Evolutionary conservation across 2,329 filamentous ascomycete genomes (phyloP), one percentile per base, ranked within the genome.

Genomic region (Fusarium xylarioides): DNA sequence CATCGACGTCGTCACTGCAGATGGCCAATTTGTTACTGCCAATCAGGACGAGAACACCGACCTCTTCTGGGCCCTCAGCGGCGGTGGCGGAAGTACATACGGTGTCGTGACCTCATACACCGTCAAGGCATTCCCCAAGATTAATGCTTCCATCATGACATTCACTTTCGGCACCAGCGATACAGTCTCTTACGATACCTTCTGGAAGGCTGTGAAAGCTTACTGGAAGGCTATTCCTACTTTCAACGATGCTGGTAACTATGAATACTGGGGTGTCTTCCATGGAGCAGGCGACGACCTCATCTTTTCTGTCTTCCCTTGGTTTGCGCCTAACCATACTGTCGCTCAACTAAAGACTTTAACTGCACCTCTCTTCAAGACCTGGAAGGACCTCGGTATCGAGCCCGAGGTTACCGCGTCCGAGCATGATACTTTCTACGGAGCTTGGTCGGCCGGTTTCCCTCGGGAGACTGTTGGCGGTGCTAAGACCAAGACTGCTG

Each of bases 31-130:
- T 30, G 16, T 76, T 11, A 76, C 70, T 0, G 68, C 66, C 11
- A 68, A 58, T 11, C 63, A 74, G 16, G 57, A 63, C 0, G 23
- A 73, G 44, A 76, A 76, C 28, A 60, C 59, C 0, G 74, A 77
- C n/a, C 75, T 84, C 5, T 84, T 82, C 78, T 70, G 80, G 46
- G 83, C 84, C 6, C 76, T 85, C 21, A 75, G 81, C 2, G 84
- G 84, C 1, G 84, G 83, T 5, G 83, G 83, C 0, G 82, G 80
- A 11, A 78, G 82, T 30, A 80, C 82, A 6, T 80, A 81, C 9
- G 82, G 79, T 18, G 81, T 77, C 2, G 74, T 71, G 2, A 76
- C 74, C 23, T 77, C 75, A 3, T 75, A 81, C 42, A 84, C 81
- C 1, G 70, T 86, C 40, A 84, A 83, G 47, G 83, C 80, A 4